Base-by-base conservation (phyloP, 352 stramenopile species). In the Globisporangium polare region DNA sequence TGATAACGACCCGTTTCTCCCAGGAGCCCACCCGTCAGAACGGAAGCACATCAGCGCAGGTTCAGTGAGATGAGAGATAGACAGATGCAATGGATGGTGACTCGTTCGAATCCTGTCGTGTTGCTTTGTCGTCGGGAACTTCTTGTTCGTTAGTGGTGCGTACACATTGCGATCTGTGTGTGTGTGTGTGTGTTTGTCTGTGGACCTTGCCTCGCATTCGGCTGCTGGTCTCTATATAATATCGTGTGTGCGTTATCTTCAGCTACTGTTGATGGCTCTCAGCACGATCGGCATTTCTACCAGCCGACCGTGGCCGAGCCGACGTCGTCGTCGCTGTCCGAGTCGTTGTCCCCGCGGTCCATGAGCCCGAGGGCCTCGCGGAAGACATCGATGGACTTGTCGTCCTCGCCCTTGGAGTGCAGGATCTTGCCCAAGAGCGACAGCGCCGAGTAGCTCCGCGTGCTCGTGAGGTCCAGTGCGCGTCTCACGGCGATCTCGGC, bases 341-440 rank as follows among this genome's bases (percentile, higher is more conserved):
- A 90, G 54, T 91, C 81, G 3, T 86, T 75, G 15, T 72, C 73
- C 9, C 74, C 58, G 6, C 53, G 60, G 45, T 88, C 75, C 76
- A 91, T 90, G 18, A 95, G 61, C 12, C 75, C 74, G 13, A 95
- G 60, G 27, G 83, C 83, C 46, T 91, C 77, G 50, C 82, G 81
- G 64, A 95, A 95, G 18, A 90, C 72, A 20, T 84, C 63, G 39
- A 93, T 87, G 22, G 83, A 83, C 60, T 78, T 74, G 58, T 92
- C 83, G 66, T 92, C 80, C 45, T 93, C 82, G 37, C 86, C 86
- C 56, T 83, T 83, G 2, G 86, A 73, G 59, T 95, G 81, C 47
- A 95, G 63, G 41, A 95, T 92, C 72, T 93, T 95, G 52, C 86
- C 86, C 22, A 93, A 66, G 52, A 93, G 73, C 39, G 86, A 90